Percentiles rank a stretch among this genome's conserved stretches.
phyloP scores from a whole-genome alignment of 73 alveolate species.

The Paraurostyla sp. region DNA sequence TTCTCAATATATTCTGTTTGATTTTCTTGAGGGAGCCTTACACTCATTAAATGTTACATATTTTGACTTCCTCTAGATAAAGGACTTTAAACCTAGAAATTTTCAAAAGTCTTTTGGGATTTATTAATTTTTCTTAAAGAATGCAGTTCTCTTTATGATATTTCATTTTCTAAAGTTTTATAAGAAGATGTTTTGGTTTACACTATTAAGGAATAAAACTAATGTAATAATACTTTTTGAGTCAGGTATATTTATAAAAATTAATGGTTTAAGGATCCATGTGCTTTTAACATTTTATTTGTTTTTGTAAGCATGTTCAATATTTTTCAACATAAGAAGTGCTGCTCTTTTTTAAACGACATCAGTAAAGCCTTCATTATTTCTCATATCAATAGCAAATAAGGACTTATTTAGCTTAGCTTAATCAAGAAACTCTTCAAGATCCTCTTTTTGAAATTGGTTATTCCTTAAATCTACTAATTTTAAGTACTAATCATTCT shows the following conservation, averaged over 20 bases:
- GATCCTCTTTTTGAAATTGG: neutral
- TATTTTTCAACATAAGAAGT: constrained; percentile 17
- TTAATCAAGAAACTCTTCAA: neutral
- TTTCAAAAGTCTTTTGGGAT: too few species aligned
- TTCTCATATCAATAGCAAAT: constrained; percentile 37
- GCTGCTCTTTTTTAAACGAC: constrained; percentile 31
- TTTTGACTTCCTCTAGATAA: too few species aligned
- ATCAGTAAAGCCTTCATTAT: constrained; percentile 1
- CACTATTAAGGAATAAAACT: neutral
- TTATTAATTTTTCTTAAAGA: too few species aligned
- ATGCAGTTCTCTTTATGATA: too few species aligned
- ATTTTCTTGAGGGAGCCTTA: too few species aligned
- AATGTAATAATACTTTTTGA: too few species aligned
- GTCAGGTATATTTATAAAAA: constrained; percentile 23
- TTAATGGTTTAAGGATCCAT: constrained; percentile 25
- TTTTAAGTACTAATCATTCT: constrained; percentile 20
- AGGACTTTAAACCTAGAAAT: too few species aligned
- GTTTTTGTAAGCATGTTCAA: constrained; percentile 19
- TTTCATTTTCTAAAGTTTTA: constrained; percentile 10
- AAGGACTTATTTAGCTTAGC: constrained; percentile 4
- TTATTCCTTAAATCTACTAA: neutral
- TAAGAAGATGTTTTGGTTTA: neutral
- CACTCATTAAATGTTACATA: too few species aligned
- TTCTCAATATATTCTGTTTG: too few species aligned
- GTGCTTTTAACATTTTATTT: neutral